Evolutionary conservation across 176 grass and related monocot species (phyloP).

Genomic region (Cocos nucifera): DNA sequence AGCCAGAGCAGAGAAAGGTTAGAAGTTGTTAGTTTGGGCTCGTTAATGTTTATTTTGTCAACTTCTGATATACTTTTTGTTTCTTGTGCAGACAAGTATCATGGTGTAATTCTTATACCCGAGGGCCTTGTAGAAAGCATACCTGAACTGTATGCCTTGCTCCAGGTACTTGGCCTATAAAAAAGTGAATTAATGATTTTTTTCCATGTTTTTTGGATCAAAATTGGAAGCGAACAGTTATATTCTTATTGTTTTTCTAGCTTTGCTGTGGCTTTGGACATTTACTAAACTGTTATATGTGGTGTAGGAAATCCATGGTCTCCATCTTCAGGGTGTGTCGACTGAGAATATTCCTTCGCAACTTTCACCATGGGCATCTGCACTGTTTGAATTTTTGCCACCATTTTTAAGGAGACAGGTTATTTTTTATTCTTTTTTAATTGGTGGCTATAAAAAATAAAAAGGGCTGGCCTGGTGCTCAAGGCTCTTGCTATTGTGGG

Average conservation of each 20-base stretch:
- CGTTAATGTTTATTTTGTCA: background rate
- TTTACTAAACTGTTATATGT: conserved; percentile 2
- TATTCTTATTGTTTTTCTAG: conserved; percentile 5
- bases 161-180: conserved; percentile 47
- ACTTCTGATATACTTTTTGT: background rate
- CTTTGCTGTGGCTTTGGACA: no score
- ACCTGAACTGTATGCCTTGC: conserved; percentile 92
- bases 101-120: conserved; percentile 92
- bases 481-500: no score
- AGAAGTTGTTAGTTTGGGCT: background rate
- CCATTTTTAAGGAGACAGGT: conserved; percentile 95
- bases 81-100: conserved; percentile 62
- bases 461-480: no score
- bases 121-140: conserved; percentile 98
- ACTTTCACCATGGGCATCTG: conserved; percentile 99
- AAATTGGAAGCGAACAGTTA: conserved; percentile 6
- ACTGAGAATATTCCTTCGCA: conserved; percentile 83
- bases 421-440: conserved; percentile 6
- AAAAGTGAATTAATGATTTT: background rate
- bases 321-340: conserved; percentile 77
- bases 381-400: conserved; percentile 95
- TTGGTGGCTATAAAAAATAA: background rate
- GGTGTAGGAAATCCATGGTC: conserved; percentile 87
- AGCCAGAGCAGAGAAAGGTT: conserved; percentile 73
- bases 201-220: background rate